Evolutionary conservation across 495 filamentous ascomycete genomes (phyloP).

Genomic region (Neurospora sp.): DNA sequence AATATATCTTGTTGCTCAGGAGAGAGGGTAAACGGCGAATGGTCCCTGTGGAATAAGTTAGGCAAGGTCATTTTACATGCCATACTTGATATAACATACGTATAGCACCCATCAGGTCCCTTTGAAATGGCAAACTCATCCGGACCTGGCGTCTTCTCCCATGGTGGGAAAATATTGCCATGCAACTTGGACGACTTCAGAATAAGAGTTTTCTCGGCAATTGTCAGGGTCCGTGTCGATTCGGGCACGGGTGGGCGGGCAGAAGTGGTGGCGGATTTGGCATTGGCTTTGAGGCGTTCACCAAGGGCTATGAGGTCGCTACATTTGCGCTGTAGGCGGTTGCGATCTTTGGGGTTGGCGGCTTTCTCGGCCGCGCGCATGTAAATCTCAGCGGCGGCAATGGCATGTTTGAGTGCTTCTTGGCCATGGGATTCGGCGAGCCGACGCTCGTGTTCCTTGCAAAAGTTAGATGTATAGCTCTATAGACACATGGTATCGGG

Average conservation of each 20-base stretch:
- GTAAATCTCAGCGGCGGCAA: slow-evolving; percentile 64
- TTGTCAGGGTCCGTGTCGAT: slow-evolving; percentile 54
- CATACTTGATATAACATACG: not conserved
- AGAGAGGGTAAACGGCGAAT: slow-evolving; percentile 57
- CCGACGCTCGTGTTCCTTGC: slow-evolving; percentile 51
- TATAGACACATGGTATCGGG: not conserved
- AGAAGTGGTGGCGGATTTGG: slow-evolving; percentile 10
- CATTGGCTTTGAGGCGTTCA: slow-evolving; percentile 57
- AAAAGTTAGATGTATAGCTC: slow-evolving; percentile 16
- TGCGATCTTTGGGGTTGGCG: slow-evolving; percentile 42
- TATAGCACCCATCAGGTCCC: not conserved
- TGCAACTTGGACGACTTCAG: slow-evolving; percentile 69
- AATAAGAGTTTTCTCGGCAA: slow-evolving; percentile 67
- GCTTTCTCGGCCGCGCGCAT: slow-evolving; percentile 59
- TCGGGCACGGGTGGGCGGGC: slow-evolving; percentile 33
- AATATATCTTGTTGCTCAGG: slow-evolving; percentile 59
- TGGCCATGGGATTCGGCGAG: slow-evolving; percentile 46
- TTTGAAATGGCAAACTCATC: slow-evolving; percentile 2
- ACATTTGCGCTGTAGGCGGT: slow-evolving; percentile 51
- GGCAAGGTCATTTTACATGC: not conserved
- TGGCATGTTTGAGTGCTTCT: slow-evolving; percentile 61
- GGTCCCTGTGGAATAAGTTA: slow-evolving; percentile 45
- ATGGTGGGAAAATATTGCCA: slow-evolving; percentile 72
- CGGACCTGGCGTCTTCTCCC: slow-evolving; percentile 49
- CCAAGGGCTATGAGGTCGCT: slow-evolving; percentile 55